Evolutionary conservation across 2,329 filamentous ascomycete species (phyloP), one percentile per base, ranked within the genome.

Genomic region (Cercospora citrullina): DNA sequence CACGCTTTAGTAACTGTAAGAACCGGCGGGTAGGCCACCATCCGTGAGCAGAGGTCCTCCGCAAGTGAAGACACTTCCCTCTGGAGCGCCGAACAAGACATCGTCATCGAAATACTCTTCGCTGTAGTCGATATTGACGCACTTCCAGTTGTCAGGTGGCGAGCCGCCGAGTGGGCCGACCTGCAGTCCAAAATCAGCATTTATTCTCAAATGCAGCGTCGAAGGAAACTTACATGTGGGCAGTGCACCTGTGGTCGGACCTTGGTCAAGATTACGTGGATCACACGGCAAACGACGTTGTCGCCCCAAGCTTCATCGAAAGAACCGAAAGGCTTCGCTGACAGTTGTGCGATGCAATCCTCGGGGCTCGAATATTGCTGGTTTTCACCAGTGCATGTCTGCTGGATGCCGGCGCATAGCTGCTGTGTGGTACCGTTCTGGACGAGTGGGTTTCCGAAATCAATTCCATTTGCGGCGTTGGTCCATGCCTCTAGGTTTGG

Each of bases 241-340:
- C 76, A 77, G 60, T 77, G 75, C 16, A 74, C 71, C 14, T 75
- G 71, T 10, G 75, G 75, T 30, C 74, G 51, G 16, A 75, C 67
- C 18, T 60, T 58, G 1, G 76, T 75, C 28, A 83, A 74, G 21
- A 83, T 73, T 28, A 82, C 66, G 69, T 83, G 81, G 48, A 83
- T 80, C 7, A 74, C 77, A 2, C 81, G 74, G 70, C 80, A 83
- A 28, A 80, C 80, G 8, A 83, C 72, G 61, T 82, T 82, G 68
- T 84, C 80, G 9, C 79, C 81, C 79, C 80, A 83, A 0, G 78
- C 78, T 68, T 82, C 78, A 62, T 82, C 79, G 63, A 81, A 83
- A 33, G 71, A 79, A 1, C 81, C 81, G 64, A 80, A 82, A 0
- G 73, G 68, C 72, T 81, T 81, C 42, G 64, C 21, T 9, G 73